Base-by-base conservation (phyloP, 495 filamentous ascomycete genomes). In the Chaetomium tenue region DNA sequence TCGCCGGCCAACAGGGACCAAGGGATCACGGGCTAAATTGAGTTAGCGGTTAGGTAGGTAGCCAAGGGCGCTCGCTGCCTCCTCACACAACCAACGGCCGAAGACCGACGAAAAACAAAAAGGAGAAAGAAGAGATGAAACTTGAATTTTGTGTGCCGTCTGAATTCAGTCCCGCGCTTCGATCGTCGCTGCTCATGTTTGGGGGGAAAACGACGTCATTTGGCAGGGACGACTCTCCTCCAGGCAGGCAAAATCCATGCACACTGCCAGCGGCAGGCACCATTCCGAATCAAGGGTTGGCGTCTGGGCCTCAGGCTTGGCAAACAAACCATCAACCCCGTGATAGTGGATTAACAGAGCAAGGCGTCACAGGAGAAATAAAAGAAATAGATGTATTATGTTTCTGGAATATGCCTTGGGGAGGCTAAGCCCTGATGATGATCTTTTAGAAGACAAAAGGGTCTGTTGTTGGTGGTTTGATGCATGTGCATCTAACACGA, bases 201-300 rank as follows among this genome's bases (percentile, higher is more conserved):
- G 42, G 64, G 39, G 51, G 46, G 25, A 58, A 53, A 37, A 58
- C 68, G 68, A 70, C 68, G 68, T 70, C 68, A 70, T 65, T 47
- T 39, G 57, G 60, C 63, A 63, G 55, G 48, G 55, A n/a, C 40
- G 40, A 60, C 39, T n/a, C 33, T 12, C 33, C 33, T 47, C 57
- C 52, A 66, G 60, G 33, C 44, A 63, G 54, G 46, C 28, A 64
- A 64, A 52, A 47, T 18, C 37, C 30, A 58, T 50, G 37, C 37
- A 40, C 5, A 44, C 30, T 6, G 12, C 55, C 55, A 11, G 20
- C 55, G 55, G 63, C 22, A 39, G 47, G 57, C 48, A 12, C n/a
- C 18, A 46, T 58, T 37, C 56, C 56, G 26, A 25, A 54, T 20
- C 25, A 16, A 52, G 22, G 40, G 22, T 22, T 61, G n/a, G 53